Base-by-base conservation (phyloP, 2,329 filamentous ascomycete species). In the Monilinia vaccinii-corymbosi region DNA sequence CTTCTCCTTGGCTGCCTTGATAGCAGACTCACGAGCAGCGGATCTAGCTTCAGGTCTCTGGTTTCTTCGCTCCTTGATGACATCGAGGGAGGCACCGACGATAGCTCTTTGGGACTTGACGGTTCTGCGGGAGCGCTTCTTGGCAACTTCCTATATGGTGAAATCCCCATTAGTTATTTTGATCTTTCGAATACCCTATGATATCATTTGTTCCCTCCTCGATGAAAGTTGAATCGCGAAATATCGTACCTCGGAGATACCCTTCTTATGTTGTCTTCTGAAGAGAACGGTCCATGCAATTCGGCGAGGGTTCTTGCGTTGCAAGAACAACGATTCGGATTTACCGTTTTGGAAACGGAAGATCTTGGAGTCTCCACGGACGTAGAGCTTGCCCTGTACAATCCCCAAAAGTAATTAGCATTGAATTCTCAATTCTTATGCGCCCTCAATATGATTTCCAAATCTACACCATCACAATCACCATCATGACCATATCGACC, bases 341-440 rank as follows among this genome's bases (percentile, higher is more conserved):
- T 99, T 99, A 84, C 94, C 91, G 82, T 96, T 97, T 82, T 96
- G 91, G 89, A 99, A 99, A 77, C 94, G 92, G 89, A 99, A 99
- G 85, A 97, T 87, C 86, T 97, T 99, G 91, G 89, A 96, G 86
- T 99, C 94, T 77, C 93, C 92, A 80, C 94, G 91, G 85, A 99
- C 83, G 84, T 93, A 99, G 83, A 99, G 89, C 85, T 97, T 97
- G 84, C 94, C 94, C 94, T 97, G 77, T 68, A 67, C 23, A 58
- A 63, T 61, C 46, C 14, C 34, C 63, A 62, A 60, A 60, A 50
- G 61, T 72, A 25, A 59, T 59, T 68, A 73, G 70, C 69, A 66
- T 46, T 55, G 51, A 49, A 50, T 58, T 40, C 58, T 57, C 44
- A 34, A 23, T 32, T 32, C 25, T 14, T 21, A 53, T 31, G 25